Conservation (phyloP, 176 grass and related monocot species). For the Cymbopogon citratus region DNA sequence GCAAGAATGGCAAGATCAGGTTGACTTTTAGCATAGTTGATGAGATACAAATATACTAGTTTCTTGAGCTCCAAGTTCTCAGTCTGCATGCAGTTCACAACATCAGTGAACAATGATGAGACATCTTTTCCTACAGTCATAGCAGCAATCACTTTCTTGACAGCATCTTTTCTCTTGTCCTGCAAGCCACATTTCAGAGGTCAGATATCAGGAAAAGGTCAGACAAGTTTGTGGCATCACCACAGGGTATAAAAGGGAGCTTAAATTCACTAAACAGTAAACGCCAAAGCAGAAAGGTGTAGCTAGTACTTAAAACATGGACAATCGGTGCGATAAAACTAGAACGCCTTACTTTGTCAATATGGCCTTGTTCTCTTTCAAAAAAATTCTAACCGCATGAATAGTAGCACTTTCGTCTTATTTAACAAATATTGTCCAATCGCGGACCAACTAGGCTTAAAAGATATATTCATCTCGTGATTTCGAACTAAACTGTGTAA, state of each 20-base stretch:
- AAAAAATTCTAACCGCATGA: no score
- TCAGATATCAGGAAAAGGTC: no score
- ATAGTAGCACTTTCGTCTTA: no score
- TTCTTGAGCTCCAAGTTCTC: constrained; percentile 98
- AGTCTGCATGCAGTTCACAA: constrained; percentile 99
- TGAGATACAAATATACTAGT: constrained; percentile 97
- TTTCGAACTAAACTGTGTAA: no score
- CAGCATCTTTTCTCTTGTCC: constrained; percentile 98
- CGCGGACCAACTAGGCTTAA: no score
- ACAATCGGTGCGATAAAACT: background rate
- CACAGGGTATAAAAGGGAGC: background rate
- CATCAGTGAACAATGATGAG: constrained; percentile 93
- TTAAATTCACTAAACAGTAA: background rate
- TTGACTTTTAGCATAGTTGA: constrained; percentile 99
- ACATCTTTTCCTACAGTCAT: constrained; percentile 99
- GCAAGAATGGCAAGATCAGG: constrained; percentile 99
- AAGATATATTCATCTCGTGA: no score
- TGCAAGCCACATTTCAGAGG: constrained; percentile 37
- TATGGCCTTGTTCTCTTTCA: no score
- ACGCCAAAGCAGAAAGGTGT: background rate
- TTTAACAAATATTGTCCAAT: no score
- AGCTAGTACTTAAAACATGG: no score
- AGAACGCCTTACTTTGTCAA: background rate
- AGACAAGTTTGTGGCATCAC: background rate
- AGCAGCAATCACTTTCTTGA: constrained; percentile 98